These are phyloP conservation scores for Mrakia hoshinonis DNA, from an alignment of 768 basidiomycete genomes.

Conservation along the genomic window DNA sequence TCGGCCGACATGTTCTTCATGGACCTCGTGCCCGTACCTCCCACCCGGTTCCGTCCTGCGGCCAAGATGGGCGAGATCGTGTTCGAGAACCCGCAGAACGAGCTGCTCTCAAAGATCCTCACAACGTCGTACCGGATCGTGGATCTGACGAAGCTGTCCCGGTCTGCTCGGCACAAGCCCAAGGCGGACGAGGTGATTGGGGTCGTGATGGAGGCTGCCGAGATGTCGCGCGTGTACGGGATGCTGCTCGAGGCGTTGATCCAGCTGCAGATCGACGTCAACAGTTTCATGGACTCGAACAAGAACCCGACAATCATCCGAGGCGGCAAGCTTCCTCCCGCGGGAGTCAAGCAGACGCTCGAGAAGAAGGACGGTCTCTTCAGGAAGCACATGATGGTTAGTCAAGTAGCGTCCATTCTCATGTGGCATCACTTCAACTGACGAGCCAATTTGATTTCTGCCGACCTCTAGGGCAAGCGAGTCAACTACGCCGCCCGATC, in stretches of 20 bases:
- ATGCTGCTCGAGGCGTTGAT: constrained; percentile 69
- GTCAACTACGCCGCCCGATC: constrained; percentile 99
- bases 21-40: constrained; percentile 81
- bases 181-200: constrained; percentile 51
- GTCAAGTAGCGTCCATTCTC: constrained; percentile 32
- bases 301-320: constrained; percentile 82
- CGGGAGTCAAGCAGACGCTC: constrained; percentile 88
- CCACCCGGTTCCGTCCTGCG: constrained; percentile 91
- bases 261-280: constrained; percentile 87
- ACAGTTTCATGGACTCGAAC: constrained; percentile 91
- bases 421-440: neutral
- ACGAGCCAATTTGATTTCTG: too few species aligned
- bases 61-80: constrained; percentile 81
- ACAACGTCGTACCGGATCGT: constrained; percentile 59
- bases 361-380: constrained; percentile 99
- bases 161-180: constrained; percentile 37
- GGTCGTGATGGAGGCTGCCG: constrained; percentile 44
- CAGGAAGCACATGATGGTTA: constrained; percentile 97
- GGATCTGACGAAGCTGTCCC: constrained; percentile 46
- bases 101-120: constrained; percentile 70
- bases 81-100: constrained; percentile 95
- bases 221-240: constrained; percentile 53
- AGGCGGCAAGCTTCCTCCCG: constrained; percentile 80
- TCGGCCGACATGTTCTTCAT: constrained; percentile 92
- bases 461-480: constrained; percentile 87